Base-by-base conservation (phyloP, 2,329 filamentous ascomycete species). In the Hypomyces rosellus region DNA sequence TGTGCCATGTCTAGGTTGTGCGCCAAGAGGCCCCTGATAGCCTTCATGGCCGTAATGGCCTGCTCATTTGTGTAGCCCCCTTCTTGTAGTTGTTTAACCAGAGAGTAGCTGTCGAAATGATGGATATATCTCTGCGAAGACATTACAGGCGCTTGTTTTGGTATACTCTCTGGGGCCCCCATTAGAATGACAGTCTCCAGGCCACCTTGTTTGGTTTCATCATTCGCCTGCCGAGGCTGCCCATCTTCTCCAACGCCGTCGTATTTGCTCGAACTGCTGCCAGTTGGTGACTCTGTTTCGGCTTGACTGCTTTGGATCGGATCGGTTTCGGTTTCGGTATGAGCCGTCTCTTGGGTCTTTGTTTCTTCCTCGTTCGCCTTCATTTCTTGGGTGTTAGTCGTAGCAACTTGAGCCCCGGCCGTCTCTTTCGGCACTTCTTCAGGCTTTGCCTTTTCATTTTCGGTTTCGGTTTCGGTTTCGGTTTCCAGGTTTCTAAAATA, bases 101-200 rank as follows among this genome's bases (percentile, higher is more conserved):
- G 79, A 13, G 83, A 85, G 69, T 93, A 99, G 20, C 86, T 96
- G 70, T 99, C 92, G 69, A 99, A 99, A 70, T 97, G 90, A 71
- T 99, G 93, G 34, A 96, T 84, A 64, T 96, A 95, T 1, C 85
- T 87, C 7, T 88, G 81, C 1, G 88, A 80, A 44, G 82, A 76
- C 63, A 87, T 79, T 64, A 90, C 84, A 4, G 85, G 85, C 18
- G 81, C 78, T 57, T 78, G 77, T 44, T 72, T 62, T 41, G 65
- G 63, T 12, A 59, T 58, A n/a, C 61, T 61, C 42, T 73, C 65
- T 7, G 74, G 70, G 4, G 72, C 68, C 13, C 68, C 59, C 70
- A 77, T 74, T 48, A 72, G 69, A 33, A 74, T 58, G 5, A 82
- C 74, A 2, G 74, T 74, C 51, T 81, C 76, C 52, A 80, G 71